Evolutionary conservation across 345 rosid genomes (phyloP).

Genomic region (Triadica sebifera): DNA sequence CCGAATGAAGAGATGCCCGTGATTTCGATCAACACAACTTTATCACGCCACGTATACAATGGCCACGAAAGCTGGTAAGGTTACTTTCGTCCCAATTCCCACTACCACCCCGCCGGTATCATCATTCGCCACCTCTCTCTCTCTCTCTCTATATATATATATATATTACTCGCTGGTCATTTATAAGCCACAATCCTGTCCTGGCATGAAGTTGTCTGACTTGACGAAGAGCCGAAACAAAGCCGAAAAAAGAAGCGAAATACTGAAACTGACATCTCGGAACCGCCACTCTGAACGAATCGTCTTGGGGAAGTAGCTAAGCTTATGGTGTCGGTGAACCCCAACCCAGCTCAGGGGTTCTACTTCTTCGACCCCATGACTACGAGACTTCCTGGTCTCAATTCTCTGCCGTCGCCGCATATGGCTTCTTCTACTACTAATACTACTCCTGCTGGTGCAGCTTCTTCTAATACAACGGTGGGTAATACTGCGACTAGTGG

Average conservation of each 20-base stretch:
- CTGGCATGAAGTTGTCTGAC: neutral
- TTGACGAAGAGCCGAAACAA: neutral
- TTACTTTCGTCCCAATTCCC: conserved; percentile 9
- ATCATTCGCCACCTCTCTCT: neutral
- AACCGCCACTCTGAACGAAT: neutral
- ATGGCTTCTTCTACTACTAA: neutral
- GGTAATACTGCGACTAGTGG: neutral
- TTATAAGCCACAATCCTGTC: neutral
- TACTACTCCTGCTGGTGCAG: too few relatives aligned
- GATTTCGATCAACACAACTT: neutral
- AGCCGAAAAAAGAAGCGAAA: neutral
- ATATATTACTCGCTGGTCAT: neutral
- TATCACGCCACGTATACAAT: conserved; percentile 39
- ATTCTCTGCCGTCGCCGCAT: conserved; percentile 26
- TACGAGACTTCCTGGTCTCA: conserved; percentile 44
- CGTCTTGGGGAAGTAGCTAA: neutral
- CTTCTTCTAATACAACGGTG: conserved; percentile 9
- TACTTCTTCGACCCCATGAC: conserved; percentile 56
- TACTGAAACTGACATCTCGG: neutral
- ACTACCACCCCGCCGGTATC: neutral
- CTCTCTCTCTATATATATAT: conserved; percentile 6
- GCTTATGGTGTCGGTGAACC: conserved; percentile 70
- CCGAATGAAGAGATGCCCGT: neutral
- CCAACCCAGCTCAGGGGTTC: conserved; percentile 51
- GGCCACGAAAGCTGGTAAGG: neutral